These are phyloP conservation scores for Lichtheimia ramosa DNA, from an alignment of 371 early-diverging fungal genomes.

Conservation along the genomic window DNA sequence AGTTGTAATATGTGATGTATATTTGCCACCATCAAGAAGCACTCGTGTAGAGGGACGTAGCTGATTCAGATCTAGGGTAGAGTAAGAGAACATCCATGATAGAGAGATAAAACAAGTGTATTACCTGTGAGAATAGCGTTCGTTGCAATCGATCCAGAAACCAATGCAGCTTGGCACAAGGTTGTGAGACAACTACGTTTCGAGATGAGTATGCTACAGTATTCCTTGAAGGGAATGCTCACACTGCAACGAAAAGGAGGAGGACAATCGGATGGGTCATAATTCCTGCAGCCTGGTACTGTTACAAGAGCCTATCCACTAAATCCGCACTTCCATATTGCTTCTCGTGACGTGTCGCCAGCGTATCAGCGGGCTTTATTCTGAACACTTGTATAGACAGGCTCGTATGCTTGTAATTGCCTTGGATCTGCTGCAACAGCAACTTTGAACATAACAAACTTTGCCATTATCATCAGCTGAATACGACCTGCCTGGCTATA, in stretches of 20 bases:
- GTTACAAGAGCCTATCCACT: too few relatives aligned
- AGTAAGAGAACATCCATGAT: background rate
- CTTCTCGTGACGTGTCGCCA: too few relatives aligned
- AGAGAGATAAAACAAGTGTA: background rate
- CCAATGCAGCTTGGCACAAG: background rate
- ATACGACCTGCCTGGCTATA: too few relatives aligned
- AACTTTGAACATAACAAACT: too few relatives aligned
- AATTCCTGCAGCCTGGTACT: too few relatives aligned
- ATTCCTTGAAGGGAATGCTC: background rate
- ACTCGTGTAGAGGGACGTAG: conserved; percentile 22
- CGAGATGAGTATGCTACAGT: background rate
- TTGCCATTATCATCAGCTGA: too few relatives aligned
- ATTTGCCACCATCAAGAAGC: conserved; percentile 22
- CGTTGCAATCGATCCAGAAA: conserved; percentile 9
- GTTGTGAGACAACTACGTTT: conserved; percentile 1
- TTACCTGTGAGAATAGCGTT: conserved; percentile 21
- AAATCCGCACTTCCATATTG: too few relatives aligned
- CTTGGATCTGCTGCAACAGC: too few relatives aligned
- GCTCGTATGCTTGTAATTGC: too few relatives aligned
- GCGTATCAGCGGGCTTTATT: too few relatives aligned
- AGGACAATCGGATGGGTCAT: too few relatives aligned
- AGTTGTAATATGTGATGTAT: conserved; percentile 15
- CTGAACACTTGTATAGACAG: too few relatives aligned
- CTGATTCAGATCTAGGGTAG: conserved; percentile 6
- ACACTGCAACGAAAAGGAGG: conserved; percentile 3